Percentiles rank a stretch among this genome's conserved stretches.
Conservation (phyloP, 805 yeast genomes). For the Yarrowia sp. region DNA sequence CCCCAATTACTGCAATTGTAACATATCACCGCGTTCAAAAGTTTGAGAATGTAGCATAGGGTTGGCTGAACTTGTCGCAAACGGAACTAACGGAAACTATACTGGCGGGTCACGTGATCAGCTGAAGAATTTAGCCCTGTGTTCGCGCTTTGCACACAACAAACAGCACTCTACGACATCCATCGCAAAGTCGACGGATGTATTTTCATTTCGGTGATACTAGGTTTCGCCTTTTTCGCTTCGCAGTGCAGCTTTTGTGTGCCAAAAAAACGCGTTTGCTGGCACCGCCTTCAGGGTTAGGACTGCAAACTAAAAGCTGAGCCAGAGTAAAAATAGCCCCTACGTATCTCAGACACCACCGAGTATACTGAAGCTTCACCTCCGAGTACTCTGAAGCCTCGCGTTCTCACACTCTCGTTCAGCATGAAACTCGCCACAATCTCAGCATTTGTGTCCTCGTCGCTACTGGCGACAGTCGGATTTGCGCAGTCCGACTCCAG, state of each 20-base stretch:
- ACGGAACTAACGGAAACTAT: no score
- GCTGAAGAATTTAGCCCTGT: no score
- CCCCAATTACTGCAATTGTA: no score
- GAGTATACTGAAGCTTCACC: background rate
- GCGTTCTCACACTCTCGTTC: background rate
- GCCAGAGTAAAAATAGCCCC: slow-evolving; percentile 1
- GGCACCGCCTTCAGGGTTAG: slow-evolving; percentile 25
- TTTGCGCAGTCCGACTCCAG: background rate
- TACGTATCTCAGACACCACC: background rate
- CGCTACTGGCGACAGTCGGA: background rate
- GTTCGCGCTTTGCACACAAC: no score
- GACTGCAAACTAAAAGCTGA: background rate
- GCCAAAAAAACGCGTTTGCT: slow-evolving; percentile 9
- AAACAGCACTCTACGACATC: no score
- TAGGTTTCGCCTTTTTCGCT: background rate
- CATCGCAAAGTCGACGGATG: no score
- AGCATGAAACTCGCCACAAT: slow-evolving; percentile 1
- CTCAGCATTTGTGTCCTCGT: background rate
- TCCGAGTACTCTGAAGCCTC: background rate
- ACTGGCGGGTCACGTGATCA: no score
- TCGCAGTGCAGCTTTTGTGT: background rate
- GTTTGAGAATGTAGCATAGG: no score
- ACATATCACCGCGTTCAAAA: no score
- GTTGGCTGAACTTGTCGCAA: no score
- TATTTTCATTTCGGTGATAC: no score